Conservation (phyloP, 164 flowering plant genomes). For the Taxillus chinensis region DNA sequence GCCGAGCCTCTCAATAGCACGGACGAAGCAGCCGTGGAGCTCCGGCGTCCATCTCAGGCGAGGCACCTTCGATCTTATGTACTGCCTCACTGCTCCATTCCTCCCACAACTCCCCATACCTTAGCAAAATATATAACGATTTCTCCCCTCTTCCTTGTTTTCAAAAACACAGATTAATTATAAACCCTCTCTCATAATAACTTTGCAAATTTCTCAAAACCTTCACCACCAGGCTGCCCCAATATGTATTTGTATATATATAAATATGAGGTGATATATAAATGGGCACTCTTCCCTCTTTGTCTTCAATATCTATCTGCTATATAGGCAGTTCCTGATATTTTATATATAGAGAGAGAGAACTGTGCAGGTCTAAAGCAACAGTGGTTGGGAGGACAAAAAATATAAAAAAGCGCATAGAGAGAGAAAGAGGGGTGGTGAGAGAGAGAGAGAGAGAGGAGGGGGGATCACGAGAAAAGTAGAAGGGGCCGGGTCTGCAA, state of each 20-base stretch:
- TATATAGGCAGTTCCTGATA: too few relatives aligned
- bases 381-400: neutral
- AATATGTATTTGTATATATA: too few relatives aligned
- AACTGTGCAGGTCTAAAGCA: neutral
- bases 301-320: too few relatives aligned
- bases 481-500: slow-evolving; percentile 12
- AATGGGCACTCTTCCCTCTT: too few relatives aligned
- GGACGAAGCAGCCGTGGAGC: slow-evolving; percentile 74
- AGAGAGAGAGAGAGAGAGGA: slow-evolving; percentile 17
- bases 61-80: slow-evolving; percentile 72
- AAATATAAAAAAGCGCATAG: too few relatives aligned
- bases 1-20: slow-evolving; percentile 80
- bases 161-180: neutral
- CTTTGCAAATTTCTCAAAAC: too few relatives aligned
- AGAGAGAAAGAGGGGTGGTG: slow-evolving; percentile 7
- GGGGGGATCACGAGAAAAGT: slow-evolving; percentile 29
- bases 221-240: too few relatives aligned
- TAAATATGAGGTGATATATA: too few relatives aligned
- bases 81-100: slow-evolving; percentile 61
- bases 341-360: neutral
- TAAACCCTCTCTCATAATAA: too few relatives aligned
- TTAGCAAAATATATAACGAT: neutral
- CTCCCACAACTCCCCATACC: slow-evolving; percentile 61
- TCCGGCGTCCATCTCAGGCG: slow-evolving; percentile 85
- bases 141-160: neutral